These are phyloP conservation scores for Thymus quinquecostatus DNA, from an alignment of 257 asterid species.

Conservation along the genomic window DNA sequence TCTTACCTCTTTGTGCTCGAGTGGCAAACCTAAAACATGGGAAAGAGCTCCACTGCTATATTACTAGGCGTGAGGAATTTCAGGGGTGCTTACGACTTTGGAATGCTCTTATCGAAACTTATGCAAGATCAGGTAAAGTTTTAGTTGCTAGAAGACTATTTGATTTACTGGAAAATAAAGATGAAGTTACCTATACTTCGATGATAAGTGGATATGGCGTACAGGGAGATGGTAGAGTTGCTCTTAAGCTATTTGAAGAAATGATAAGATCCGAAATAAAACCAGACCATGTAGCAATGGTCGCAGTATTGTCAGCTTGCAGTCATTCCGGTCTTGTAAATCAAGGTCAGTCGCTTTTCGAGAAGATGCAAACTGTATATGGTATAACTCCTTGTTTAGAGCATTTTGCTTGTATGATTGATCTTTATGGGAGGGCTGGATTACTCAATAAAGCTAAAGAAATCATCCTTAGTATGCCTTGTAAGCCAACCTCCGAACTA, in stretches of 20 bases:
- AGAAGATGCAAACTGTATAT: conserved; percentile 60
- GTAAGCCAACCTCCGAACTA: conserved; percentile 63
- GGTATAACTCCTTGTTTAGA: conserved; percentile 61
- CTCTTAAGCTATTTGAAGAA: conserved; percentile 65
- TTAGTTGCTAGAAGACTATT: conserved; percentile 67
- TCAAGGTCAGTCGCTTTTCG: conserved; percentile 60
- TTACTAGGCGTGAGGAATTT: conserved; percentile 54
- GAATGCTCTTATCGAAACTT: conserved; percentile 83
- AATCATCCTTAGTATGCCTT: conserved; percentile 62
- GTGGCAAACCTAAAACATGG: conserved; percentile 77
- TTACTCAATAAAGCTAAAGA: conserved; percentile 60
- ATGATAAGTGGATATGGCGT: conserved; percentile 80
- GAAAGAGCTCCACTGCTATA: conserved; percentile 79
- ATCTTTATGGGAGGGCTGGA: conserved; percentile 89
- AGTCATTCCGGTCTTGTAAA: conserved; percentile 87
- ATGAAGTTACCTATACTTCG: conserved; percentile 84
- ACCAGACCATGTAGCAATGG: conserved; percentile 81
- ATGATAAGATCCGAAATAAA: conserved; percentile 59
- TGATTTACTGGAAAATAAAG: conserved; percentile 60
- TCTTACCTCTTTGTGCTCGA: conserved; percentile 85
- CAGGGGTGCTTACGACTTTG: conserved; percentile 54
- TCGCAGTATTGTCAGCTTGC: conserved; percentile 78
- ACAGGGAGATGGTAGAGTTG: conserved; percentile 72
- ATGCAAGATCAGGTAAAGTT: conserved; percentile 82
- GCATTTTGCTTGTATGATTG: conserved; percentile 85